A percentile compares a stretch with the other conserved stretches of the same genome.
phyloP scores from a whole-genome alignment of 2,329 filamentous ascomycete genomes.

The Bimuria novae-zelandiae region DNA sequence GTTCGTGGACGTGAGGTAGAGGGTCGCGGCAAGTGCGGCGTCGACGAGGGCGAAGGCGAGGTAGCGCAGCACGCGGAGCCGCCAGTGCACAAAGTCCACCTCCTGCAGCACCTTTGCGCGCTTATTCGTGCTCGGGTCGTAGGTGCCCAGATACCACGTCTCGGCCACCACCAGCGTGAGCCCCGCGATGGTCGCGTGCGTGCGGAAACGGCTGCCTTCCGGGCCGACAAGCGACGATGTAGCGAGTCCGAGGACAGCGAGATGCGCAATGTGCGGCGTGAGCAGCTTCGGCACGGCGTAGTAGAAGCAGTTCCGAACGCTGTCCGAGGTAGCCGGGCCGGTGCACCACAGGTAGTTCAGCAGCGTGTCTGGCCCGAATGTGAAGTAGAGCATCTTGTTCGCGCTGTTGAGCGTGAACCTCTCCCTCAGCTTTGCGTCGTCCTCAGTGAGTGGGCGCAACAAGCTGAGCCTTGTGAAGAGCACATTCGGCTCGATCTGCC shows the following conservation, averaged over 20 bases:
- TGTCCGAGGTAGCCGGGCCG: constrained; percentile 59
- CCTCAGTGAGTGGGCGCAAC: constrained; percentile 61
- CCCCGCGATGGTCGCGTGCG: constrained; percentile 67
- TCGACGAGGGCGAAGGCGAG: constrained; percentile 70
- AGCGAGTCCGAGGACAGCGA: constrained; percentile 70
- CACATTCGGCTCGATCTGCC: constrained; percentile 83
- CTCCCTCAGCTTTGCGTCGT: constrained; percentile 68
- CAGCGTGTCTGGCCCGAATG: constrained; percentile 76
- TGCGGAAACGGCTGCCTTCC: constrained; percentile 71
- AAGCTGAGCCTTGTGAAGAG: constrained; percentile 75
- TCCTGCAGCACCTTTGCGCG: constrained; percentile 63
- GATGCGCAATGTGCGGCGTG: constrained; percentile 78
- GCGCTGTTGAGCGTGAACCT: constrained; percentile 66
- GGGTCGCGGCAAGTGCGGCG: constrained; percentile 62
- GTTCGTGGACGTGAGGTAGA: constrained; percentile 81
- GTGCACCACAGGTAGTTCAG: constrained; percentile 82
- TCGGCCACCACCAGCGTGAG: constrained; percentile 66
- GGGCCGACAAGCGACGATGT: constrained; percentile 72
- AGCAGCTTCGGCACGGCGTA: constrained; percentile 78
- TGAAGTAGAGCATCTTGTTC: constrained; percentile 78
- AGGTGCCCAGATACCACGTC: constrained; percentile 66
- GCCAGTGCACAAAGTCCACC: constrained; percentile 74
- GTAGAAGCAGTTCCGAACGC: constrained; percentile 72
- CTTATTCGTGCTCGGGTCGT: constrained; percentile 68
- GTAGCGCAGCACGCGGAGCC: constrained; percentile 65